phyloP scores from a whole-genome alignment of 495 filamentous ascomycete genomes.

The Melanomma pulvis-pyrius region DNA sequence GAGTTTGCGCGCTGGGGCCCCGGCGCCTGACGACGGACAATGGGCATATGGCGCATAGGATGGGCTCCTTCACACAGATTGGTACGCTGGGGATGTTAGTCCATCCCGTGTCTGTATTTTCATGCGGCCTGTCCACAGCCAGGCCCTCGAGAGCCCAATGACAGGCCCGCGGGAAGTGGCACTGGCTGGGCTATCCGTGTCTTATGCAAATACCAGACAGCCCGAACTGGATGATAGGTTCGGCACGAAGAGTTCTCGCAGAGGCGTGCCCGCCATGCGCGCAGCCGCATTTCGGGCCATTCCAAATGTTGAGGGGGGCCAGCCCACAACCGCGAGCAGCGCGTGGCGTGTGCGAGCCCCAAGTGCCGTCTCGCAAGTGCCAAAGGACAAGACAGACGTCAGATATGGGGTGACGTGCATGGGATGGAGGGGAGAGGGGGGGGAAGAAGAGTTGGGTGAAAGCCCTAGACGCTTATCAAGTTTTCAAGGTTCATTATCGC shows the following conservation, averaged over 20 bases:
- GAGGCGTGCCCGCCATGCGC: constrained; percentile 13
- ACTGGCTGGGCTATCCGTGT: constrained; percentile 21
- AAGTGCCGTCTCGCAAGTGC: neutral
- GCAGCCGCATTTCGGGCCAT: constrained; percentile 19
- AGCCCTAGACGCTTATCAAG: constrained; percentile 33
- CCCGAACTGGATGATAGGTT: constrained; percentile 19
- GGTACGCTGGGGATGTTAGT: constrained; percentile 16
- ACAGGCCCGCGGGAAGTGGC: constrained; percentile 5
- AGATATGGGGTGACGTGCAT: constrained; percentile 15
- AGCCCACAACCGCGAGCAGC: neutral
- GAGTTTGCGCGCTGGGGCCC: constrained; percentile 3
- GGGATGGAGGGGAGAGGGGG: constrained; percentile 2
- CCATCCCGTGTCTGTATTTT: constrained; percentile 36
- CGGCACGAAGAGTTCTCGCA: constrained; percentile 23
- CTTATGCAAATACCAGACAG: constrained; percentile 29
- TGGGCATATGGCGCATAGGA: constrained; percentile 12
- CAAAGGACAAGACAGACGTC: constrained; percentile 13
- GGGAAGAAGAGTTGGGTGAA: neutral
- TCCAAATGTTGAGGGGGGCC: constrained; percentile 11
- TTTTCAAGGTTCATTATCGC: constrained; percentile 34
- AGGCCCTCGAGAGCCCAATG: constrained; percentile 23
- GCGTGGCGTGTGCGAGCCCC: constrained; percentile 21
- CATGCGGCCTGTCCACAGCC: constrained; percentile 35
- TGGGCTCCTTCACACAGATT: constrained; percentile 7
- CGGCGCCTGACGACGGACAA: constrained; percentile 15